Evolutionary conservation across 148 eudicot species (phyloP).

Genomic region (Pharnaceum exiguum): DNA sequence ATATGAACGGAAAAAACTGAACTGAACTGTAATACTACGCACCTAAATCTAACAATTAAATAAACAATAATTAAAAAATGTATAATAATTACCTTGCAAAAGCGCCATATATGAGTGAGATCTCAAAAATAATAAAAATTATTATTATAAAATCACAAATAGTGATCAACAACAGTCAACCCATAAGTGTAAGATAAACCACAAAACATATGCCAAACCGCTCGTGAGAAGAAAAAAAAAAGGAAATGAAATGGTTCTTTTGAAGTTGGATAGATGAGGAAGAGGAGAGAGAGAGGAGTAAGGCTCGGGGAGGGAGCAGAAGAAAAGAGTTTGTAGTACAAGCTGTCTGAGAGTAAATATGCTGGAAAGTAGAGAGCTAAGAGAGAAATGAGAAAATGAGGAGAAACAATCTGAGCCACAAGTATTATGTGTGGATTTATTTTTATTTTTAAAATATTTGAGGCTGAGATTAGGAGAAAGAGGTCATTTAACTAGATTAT

Average conservation of each 20-base stretch:
- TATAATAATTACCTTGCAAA: background rate
- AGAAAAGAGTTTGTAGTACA: background rate
- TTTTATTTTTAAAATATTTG: conserved; percentile 21
- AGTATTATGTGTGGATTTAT: conserved; percentile 27
- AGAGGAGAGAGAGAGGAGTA: background rate
- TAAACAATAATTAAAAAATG: conserved; percentile 1
- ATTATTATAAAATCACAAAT: background rate
- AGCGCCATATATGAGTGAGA: background rate
- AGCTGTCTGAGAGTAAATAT: background rate
- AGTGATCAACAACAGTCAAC: background rate
- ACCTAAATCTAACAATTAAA: no score
- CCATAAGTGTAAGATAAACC: background rate
- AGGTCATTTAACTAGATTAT: background rate
- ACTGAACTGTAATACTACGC: no score
- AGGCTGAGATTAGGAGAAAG: conserved; percentile 10
- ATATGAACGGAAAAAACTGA: background rate
- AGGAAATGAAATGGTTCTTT: no score
- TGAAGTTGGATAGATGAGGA: no score
- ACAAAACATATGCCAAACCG: background rate
- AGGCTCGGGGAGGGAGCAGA: background rate
- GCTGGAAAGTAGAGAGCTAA: background rate
- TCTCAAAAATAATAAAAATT: background rate
- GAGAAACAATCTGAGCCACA: conserved; percentile 55
- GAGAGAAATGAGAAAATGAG: conserved; percentile 13
- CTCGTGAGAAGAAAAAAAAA: conserved; percentile 1